Base-by-base conservation (phyloP, 305 asterid genomes). In the Rubia balearica region DNA sequence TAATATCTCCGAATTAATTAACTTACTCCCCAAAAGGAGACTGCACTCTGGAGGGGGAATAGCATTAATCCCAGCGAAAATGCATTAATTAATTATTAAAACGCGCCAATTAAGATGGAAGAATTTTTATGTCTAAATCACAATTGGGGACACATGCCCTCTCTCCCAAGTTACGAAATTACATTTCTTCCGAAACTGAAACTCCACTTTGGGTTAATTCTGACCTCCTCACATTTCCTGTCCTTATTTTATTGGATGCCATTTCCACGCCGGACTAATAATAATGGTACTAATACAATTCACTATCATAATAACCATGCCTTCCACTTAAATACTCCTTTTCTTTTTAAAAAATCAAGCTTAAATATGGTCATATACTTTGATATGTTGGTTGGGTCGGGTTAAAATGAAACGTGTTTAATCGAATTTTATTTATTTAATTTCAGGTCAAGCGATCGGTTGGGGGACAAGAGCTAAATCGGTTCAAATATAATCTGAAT, bases 11-110 rank as follows among this genome's bases (percentile, higher is more conserved):
- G 62, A 49, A 49, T 49, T 16, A 51, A 51, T 51, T 61, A 17
- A 40, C 68, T 80, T 82, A 79, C 85, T 76, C 88, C 85, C 88
- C 79, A 68, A 66, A 45, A 76, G 85, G 82, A 74, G 67, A 81
- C 82, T 74, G 56, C 7, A 40, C 65, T 56, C 73, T 60, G 57
- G 55, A 77, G 38, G 74, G 63, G 17, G 27, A 72, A 76, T 17
- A 71, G 6, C 61, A 48, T 17, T 14, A 2, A 49, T 13, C 66
- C 66, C 7, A 13, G 11, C 24, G 0, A 27, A 59, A 27, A 60
- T 10, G 6, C 10, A 60, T 60, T 60, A 60, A 60, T 60, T 60
- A 5, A 60, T 60, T 46, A 7, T 4, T n/a, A 22, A 13, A 36
- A 12, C 1, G 11, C 46, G 5, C 22, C 16, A 30, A 45, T 49